These are phyloP conservation scores for Dimargaris xerosporica DNA, from an alignment of 192 early-diverging fungal species.

Conservation along the genomic window DNA sequence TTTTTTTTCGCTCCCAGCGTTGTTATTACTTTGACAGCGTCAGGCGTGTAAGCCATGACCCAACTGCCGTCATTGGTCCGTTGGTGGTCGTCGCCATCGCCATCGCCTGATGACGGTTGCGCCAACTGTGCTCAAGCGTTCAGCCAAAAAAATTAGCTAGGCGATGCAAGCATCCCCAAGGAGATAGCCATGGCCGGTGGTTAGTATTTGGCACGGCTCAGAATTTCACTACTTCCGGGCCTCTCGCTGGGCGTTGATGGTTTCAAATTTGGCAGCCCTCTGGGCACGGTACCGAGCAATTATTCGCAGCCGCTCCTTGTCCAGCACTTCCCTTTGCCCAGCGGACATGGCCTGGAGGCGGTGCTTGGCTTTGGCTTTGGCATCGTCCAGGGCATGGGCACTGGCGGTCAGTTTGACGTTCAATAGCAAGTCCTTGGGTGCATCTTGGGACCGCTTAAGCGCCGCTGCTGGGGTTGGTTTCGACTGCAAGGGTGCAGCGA, in stretches of 20 bases:
- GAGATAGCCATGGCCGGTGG: too few relatives aligned
- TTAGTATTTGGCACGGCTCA: too few relatives aligned
- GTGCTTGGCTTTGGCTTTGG: slow-evolving; percentile 24
- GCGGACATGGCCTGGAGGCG: slow-evolving; percentile 28
- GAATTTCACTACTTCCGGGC: too few relatives aligned
- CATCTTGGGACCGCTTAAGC: not conserved
- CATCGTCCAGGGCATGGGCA: slow-evolving; percentile 20
- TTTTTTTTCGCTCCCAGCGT: too few relatives aligned
- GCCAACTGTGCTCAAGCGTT: too few relatives aligned
- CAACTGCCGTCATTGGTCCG: too few relatives aligned
- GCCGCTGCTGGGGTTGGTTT: not conserved
- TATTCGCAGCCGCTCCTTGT: slow-evolving; percentile 32
- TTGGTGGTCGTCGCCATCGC: too few relatives aligned
- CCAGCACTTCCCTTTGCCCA: slow-evolving; percentile 26
- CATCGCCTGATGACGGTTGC: too few relatives aligned
- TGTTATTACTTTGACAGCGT: too few relatives aligned
- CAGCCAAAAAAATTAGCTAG: too few relatives aligned
- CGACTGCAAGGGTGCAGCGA: not conserved
- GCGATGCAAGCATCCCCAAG: too few relatives aligned
- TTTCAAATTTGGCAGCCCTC: slow-evolving; percentile 19
- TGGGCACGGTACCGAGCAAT: slow-evolving; percentile 32
- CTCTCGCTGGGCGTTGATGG: not conserved
- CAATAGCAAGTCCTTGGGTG: not conserved
- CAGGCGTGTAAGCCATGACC: too few relatives aligned
- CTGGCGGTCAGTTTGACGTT: slow-evolving; percentile 7